These are phyloP conservation scores for Pleurotus platypus DNA, from an alignment of 768 basidiomycete genomes.

Conservation along the genomic window DNA sequence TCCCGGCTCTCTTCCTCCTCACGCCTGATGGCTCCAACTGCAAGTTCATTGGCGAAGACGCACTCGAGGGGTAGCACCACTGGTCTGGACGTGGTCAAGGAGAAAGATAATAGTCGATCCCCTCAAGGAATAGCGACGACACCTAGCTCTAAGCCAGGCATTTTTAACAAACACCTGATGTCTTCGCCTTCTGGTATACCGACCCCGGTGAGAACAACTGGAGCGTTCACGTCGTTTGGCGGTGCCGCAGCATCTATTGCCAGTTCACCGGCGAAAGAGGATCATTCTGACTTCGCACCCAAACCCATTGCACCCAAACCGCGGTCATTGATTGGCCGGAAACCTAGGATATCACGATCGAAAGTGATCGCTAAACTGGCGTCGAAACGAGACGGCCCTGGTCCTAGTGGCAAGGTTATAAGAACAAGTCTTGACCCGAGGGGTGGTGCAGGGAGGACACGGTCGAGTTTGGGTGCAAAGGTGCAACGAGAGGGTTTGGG, in stretches of 20 bases:
- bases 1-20: constrained; percentile 26
- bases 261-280: not conserved
- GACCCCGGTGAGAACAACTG: constrained; percentile 23
- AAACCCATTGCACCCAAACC: constrained; percentile 15
- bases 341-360: constrained; percentile 78
- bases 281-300: not conserved
- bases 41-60: constrained; percentile 69
- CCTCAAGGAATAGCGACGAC: constrained; percentile 9
- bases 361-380: constrained; percentile 76
- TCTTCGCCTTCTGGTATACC: constrained; percentile 32
- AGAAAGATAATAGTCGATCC: not conserved
- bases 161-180: constrained; percentile 52
- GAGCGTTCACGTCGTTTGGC: constrained; percentile 15
- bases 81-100: not conserved
- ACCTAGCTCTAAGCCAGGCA: constrained; percentile 27
- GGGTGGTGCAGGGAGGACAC: constrained; percentile 21
- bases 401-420: constrained; percentile 17
- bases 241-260: constrained; percentile 1
- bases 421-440: constrained; percentile 22
- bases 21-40: constrained; percentile 69
- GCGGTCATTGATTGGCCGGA: constrained; percentile 43
- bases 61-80: constrained; percentile 13
- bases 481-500: constrained; percentile 25
- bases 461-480: constrained; percentile 53
- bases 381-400: constrained; percentile 59